These are phyloP conservation scores for Aureobasidium sp. DNA, from an alignment of 2,329 filamentous ascomycete genomes.

Conservation along the genomic window DNA sequence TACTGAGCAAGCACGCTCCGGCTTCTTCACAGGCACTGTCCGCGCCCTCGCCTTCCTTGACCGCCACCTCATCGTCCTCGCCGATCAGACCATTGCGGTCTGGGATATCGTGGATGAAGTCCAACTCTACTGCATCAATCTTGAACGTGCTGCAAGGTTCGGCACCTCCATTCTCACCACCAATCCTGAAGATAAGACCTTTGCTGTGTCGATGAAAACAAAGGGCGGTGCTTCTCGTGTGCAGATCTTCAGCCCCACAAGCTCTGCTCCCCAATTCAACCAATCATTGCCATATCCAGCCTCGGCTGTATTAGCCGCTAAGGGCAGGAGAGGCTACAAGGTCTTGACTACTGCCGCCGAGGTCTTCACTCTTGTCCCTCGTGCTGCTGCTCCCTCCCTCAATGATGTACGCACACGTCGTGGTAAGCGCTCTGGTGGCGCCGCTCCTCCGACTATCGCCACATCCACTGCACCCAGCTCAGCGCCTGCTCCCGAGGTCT, in stretches of 20 bases:
- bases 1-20: constrained; percentile 58
- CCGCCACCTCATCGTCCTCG: constrained; percentile 66
- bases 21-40: constrained; percentile 55
- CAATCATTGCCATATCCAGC: neutral
- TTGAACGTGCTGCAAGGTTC: constrained; percentile 32
- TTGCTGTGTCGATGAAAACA: constrained; percentile 25
- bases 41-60: constrained; percentile 60
- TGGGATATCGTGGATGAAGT: constrained; percentile 79
- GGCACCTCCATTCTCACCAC: constrained; percentile 54
- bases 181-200: constrained; percentile 46
- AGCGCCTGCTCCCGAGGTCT: neutral
- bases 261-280: neutral
- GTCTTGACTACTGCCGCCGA: constrained; percentile 68
- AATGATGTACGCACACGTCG: neutral
- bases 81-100: constrained; percentile 61
- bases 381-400: constrained; percentile 11
- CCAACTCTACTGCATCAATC: constrained; percentile 56
- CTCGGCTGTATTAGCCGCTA: constrained; percentile 57
- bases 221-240: neutral
- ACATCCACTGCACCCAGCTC: neutral
- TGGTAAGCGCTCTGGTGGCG: neutral
- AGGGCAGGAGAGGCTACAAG: constrained; percentile 62
- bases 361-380: constrained; percentile 43
- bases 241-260: constrained; percentile 1
- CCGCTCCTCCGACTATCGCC: constrained; percentile 3